A percentile compares a stretch with the other conserved stretches of the same genome.
These are phyloP conservation scores for Pleurotus djamor DNA, from an alignment of 768 basidiomycete species.

Conservation along the genomic window DNA sequence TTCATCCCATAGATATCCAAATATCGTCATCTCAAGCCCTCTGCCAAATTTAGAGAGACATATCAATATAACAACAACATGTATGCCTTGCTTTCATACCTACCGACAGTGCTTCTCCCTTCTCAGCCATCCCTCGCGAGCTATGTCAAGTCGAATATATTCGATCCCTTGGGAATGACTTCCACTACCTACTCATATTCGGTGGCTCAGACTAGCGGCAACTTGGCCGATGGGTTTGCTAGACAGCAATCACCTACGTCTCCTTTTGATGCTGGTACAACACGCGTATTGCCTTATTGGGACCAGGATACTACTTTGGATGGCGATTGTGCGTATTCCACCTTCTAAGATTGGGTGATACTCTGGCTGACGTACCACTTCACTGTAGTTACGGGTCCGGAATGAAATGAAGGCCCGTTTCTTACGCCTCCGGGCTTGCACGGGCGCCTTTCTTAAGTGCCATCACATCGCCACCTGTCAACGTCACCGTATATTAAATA, in stretches of 20 bases:
- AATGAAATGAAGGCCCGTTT: too few relatives aligned
- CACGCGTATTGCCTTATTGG: constrained; percentile 18
- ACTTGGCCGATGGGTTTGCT: constrained; percentile 19
- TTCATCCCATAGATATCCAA: constrained; percentile 13
- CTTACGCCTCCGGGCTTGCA: too few relatives aligned
- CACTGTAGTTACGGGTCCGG: too few relatives aligned
- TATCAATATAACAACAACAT: constrained; percentile 25
- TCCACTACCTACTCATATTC: constrained; percentile 23
- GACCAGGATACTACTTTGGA: constrained; percentile 12
- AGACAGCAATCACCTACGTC: constrained; percentile 17
- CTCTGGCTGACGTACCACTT: too few relatives aligned
- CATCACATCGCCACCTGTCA: too few relatives aligned
- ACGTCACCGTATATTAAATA: too few relatives aligned
- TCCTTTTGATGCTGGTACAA: constrained; percentile 17
- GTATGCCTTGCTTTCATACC: constrained; percentile 21
- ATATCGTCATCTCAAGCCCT: constrained; percentile 17
- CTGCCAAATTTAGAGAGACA: constrained; percentile 19
- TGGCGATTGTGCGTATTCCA: constrained; percentile 18
- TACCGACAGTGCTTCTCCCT: constrained; percentile 16
- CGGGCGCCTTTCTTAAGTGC: too few relatives aligned
- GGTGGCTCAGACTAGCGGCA: constrained; percentile 20
- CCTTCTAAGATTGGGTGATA: background rate
- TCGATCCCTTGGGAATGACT: constrained; percentile 22
- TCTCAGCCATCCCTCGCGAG: constrained; percentile 15
- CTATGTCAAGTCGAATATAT: constrained; percentile 24